A percentile compares a stretch with the other conserved stretches of the same genome.
Conservation (phyloP, 192 early-diverging fungal species). For the Linnemannia elongata region DNA sequence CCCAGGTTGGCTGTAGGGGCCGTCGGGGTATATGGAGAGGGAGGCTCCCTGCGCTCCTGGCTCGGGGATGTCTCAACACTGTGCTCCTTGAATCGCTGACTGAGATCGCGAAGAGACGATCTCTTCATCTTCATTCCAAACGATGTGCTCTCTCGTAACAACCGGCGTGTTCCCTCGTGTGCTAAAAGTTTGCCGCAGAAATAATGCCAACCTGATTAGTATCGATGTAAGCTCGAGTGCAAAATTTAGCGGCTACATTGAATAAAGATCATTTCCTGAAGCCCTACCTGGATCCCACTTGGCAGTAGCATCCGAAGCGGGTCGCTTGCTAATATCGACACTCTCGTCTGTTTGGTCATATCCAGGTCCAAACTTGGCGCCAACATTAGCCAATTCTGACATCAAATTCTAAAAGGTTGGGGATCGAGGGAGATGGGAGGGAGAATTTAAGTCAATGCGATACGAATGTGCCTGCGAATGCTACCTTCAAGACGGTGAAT, state of each 20-base stretch:
- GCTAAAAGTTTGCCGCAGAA: slow-evolving; percentile 1
- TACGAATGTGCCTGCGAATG: neutral
- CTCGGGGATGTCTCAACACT: slow-evolving; percentile 11
- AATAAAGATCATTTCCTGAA: neutral
- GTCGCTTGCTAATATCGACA: neutral
- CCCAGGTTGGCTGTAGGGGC: neutral
- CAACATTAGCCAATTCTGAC: slow-evolving; percentile 34
- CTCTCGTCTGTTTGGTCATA: slow-evolving; percentile 14
- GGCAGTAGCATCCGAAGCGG: neutral
- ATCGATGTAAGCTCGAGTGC: neutral
- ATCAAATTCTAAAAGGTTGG: slow-evolving; percentile 22
- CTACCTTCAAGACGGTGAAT: neutral
- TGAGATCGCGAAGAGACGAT: slow-evolving; percentile 34
- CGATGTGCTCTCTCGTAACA: slow-evolving; percentile 43
- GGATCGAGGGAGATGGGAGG: neutral
- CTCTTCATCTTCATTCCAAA: slow-evolving; percentile 37
- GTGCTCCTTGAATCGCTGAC: slow-evolving; percentile 37
- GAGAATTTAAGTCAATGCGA: neutral
- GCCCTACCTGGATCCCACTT: slow-evolving; percentile 19
- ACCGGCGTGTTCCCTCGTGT: slow-evolving; percentile 24
- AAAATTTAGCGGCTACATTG: neutral
- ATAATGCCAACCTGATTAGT: neutral
- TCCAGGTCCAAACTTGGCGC: slow-evolving; percentile 32
- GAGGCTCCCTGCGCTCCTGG: slow-evolving; percentile 9
- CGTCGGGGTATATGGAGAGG: slow-evolving; percentile 37